Base-by-base conservation (phyloP, 1,284 basidiomycete species). In the Pyrrhoderma lamaoense region DNA sequence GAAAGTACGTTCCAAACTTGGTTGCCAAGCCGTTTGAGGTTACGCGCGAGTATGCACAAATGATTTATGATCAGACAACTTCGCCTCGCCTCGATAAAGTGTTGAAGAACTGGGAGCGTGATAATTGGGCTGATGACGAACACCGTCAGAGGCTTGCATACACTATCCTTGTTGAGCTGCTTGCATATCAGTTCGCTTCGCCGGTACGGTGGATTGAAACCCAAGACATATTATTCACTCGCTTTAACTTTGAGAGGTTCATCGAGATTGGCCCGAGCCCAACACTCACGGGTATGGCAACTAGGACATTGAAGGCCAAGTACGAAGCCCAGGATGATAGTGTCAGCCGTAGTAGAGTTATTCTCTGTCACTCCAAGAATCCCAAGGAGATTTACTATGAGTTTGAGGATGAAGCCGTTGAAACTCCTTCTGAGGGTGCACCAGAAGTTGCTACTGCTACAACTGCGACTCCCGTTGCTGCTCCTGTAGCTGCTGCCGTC, bases 161-260 rank as follows among this genome's bases (percentile, higher is more conserved):
- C 66, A 88, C 86, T 60, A 93, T 97, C 61, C 82, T 99, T 55
- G 93, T 97, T 59, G 95, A 98, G 68, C 81, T 98, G 51, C 78
- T 99, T 42, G 93, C 95, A 13, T 98, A 98, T 66, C 95, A 99
- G 66, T 94, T 94, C 61, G 89, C 89, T 0, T 94, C 93, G 2
- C 93, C 93, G 9, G 94, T 99, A 22, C 85, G 93, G 52, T 98
- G 95, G 95, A 99, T 99, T 63, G 90, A 98, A 72, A 99, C 95
- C 0, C 95, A 98, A 65, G 95, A 99, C 63, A 80, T 91, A 43
- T 78, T 99, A 55, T 99, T 99, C 74, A 80, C 74, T 4, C 71
- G 83, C n/a, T 96, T 84, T 75, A 75, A 79, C 56, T 97, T 97
- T 62, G 94, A 98, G 71, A 82, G 95, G 23, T 78, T 98, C 62